Percentiles rank a stretch among this genome's conserved stretches.
phyloP scores from a whole-genome alignment of 352 stramenopile genomes.

The Elongisporangium undulatum region DNA sequence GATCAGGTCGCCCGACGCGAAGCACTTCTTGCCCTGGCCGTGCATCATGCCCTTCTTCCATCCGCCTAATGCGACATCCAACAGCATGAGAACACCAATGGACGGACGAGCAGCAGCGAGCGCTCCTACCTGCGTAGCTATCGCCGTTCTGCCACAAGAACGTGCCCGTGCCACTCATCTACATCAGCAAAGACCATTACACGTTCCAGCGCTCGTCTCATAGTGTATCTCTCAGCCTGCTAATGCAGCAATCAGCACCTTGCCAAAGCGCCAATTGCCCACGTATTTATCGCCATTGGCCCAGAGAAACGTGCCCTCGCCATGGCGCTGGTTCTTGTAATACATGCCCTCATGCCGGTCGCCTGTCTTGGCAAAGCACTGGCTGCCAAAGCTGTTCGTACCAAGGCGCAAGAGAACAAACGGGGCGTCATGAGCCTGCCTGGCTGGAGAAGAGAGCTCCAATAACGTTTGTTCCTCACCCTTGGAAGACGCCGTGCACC shows the following conservation, averaged over 20 bases:
- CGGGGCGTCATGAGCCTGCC: background rate
- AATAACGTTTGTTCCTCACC: slow-evolving; percentile 37
- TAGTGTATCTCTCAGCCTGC: background rate
- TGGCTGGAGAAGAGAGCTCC: background rate
- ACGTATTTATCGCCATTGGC: slow-evolving; percentile 89
- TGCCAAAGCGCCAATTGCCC: slow-evolving; percentile 75
- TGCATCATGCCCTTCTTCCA: slow-evolving; percentile 82
- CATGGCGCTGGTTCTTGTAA: slow-evolving; percentile 80
- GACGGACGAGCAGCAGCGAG: background rate
- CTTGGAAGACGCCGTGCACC: slow-evolving; percentile 78
- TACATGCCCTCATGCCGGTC: slow-evolving; percentile 88
- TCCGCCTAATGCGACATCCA: slow-evolving; percentile 27
- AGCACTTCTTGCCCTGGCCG: slow-evolving; percentile 65
- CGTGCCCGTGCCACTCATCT: slow-evolving; percentile 75
- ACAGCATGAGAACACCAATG: slow-evolving; percentile 4
- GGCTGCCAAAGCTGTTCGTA: slow-evolving; percentile 68
- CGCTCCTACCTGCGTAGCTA: slow-evolving; percentile 58
- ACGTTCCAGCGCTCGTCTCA: background rate
- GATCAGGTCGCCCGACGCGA: slow-evolving; percentile 53
- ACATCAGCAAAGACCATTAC: slow-evolving; percentile 1
- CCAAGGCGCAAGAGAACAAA: slow-evolving; percentile 3
- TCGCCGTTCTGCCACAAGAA: slow-evolving; percentile 77
- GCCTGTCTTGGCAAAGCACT: slow-evolving; percentile 71
- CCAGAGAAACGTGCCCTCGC: slow-evolving; percentile 84
- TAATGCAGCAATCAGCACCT: slow-evolving; percentile 30